Evolutionary conservation across 306 rosid genomes (phyloP).

Genomic region (Corylus heterophylla): DNA sequence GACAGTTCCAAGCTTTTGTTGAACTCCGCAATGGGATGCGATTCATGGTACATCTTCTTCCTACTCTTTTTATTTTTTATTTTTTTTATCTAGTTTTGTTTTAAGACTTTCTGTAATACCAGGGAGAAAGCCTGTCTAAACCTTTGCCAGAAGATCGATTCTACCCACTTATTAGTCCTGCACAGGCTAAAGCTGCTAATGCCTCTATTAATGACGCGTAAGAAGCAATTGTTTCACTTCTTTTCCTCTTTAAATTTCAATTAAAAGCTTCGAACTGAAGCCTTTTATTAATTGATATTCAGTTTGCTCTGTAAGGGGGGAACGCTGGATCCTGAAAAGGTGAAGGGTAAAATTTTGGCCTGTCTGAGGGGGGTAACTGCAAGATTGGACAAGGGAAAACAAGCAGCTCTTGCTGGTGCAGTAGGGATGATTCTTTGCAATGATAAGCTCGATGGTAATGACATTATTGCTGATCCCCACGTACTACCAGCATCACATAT

Average conservation of each 20-base stretch:
- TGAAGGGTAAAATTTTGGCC: slow-evolving; percentile 56
- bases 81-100: not conserved
- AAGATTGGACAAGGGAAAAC: slow-evolving; percentile 54
- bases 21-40: slow-evolving; percentile 49
- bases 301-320: slow-evolving; percentile 42
- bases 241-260: not conserved
- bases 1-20: slow-evolving; percentile 44
- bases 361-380: slow-evolving; percentile 46
- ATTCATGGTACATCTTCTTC: slow-evolving; percentile 33
- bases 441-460: slow-evolving; percentile 29
- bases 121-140: slow-evolving; percentile 60
- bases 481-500: slow-evolving; percentile 59
- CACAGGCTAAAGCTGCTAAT: slow-evolving; percentile 34
- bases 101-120: not conserved
- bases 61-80: not conserved
- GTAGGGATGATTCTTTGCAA: slow-evolving; percentile 81
- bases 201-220: slow-evolving; percentile 42
- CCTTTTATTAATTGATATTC: not conserved
- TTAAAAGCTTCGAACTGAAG: not conserved
- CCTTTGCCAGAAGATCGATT: slow-evolving; percentile 37
- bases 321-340: slow-evolving; percentile 56
- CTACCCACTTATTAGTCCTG: slow-evolving; percentile 58
- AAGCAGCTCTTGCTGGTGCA: slow-evolving; percentile 60
- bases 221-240: slow-evolving; percentile 14
- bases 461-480: slow-evolving; percentile 50